Evolutionary conservation across 768 basidiomycete genomes (phyloP), one percentile per base, ranked within the genome.

Genomic region (Gymnopilus dilepis): DNA sequence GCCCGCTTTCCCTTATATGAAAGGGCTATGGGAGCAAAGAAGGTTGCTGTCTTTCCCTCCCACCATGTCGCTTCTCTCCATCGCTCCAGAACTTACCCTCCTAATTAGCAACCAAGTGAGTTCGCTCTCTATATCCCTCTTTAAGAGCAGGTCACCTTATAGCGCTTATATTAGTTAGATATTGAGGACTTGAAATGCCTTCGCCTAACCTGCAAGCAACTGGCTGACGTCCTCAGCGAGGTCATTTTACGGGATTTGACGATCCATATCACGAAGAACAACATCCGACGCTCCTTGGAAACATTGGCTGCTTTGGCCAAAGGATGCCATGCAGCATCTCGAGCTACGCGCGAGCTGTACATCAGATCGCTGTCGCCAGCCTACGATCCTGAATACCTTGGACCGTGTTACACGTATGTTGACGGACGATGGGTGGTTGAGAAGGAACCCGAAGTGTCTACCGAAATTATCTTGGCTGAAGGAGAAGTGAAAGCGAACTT

Each of bases 61-160:
- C 15, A 6, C 6, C 22, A 50, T 50, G 52, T 30, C 19, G 8
- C 30, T 62, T 13, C 45, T 64, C 19, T 55, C 52, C 7, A 51
- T 67, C 22, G 63, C 66, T 7, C 66, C 63, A 22, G 66, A 67
- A 47, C 52, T 67, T 3, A 58, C 59, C 19, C 43, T 58, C 12
- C 21, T 56, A 26, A 61, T 67, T 7, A 43, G 50, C 28, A 59
- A 64, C 43, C 22, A 62, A 24, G 66, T 67, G 26, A 24, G 66
- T 63, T 17, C 15, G 28, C 41, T 17, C 15, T 38, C 15, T 51
- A 6, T n/a, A 6, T 51, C 33, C n/a, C 12, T 28, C n/a, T 5
- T 17, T 21, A 28, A 12, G 12, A 15, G 15, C 9, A 26, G 34
- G 12, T 31, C 30, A 15, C 37, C 30, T 13, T 48, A 62, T 13